Evolutionary conservation across 306 rosid genomes (phyloP).

Genomic region (Acacia confusa): DNA sequence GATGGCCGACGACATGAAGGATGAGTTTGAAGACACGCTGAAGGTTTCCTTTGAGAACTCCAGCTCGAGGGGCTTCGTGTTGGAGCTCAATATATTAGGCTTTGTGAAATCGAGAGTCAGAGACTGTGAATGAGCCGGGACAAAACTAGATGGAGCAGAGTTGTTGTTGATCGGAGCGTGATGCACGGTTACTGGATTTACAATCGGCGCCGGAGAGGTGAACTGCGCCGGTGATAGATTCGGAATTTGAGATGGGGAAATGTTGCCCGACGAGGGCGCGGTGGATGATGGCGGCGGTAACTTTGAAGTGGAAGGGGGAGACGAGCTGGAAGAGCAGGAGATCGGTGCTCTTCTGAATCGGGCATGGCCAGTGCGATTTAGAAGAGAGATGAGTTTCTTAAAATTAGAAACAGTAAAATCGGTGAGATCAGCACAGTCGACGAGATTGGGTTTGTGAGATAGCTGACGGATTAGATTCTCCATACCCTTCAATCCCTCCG

Average conservation of each 20-base stretch:
- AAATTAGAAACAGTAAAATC: conserved; percentile 72
- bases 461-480: conserved; percentile 63
- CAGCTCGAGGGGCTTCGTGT: conserved; percentile 45
- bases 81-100: conserved; percentile 49
- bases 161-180: conserved; percentile 13
- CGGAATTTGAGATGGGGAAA: conserved; percentile 24
- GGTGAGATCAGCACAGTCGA: conserved; percentile 59
- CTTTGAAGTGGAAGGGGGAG: conserved; percentile 27
- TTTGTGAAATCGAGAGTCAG: conserved; percentile 79
- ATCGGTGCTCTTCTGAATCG: conserved; percentile 88
- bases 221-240: conserved; percentile 34
- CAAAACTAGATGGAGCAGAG: conserved; percentile 23
- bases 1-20: conserved; percentile 85
- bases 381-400: conserved; percentile 61
- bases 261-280: conserved; percentile 25
- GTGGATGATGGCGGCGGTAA: conserved; percentile 21
- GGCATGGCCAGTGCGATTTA: conserved; percentile 86
- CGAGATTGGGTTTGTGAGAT: conserved; percentile 54
- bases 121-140: conserved; percentile 49
- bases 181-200: neutral
- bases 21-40: conserved; percentile 83
- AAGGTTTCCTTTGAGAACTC: conserved; percentile 66
- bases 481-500: conserved; percentile 76
- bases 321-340: conserved; percentile 1
- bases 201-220: conserved; percentile 25